These are phyloP conservation scores for Tetragonia tetragonoides DNA, from an alignment of 148 eudicot genomes.

Conservation along the genomic window DNA sequence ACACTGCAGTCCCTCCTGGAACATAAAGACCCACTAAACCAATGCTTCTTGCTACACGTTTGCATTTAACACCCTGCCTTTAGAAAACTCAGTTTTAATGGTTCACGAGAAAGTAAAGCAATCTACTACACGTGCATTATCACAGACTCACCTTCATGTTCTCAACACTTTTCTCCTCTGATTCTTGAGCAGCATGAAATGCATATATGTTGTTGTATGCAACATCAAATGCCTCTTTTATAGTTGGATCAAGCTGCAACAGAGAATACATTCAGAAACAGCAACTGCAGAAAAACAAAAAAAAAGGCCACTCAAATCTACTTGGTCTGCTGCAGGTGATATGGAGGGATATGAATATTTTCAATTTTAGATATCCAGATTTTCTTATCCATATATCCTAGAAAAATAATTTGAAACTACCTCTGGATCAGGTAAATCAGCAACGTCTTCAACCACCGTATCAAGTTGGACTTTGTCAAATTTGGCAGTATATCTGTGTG, in stretches of 20 bases:
- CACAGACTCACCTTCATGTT: constrained; percentile 69
- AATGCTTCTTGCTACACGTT: constrained; percentile 88
- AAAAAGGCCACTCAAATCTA: not conserved
- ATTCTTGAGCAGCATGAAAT: constrained; percentile 92
- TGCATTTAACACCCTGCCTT: constrained; percentile 94
- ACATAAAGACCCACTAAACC: constrained; percentile 95
- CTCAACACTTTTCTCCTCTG: constrained; percentile 68
- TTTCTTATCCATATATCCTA: not conserved
- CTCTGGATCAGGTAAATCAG: constrained; percentile 87
- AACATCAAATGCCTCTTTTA: constrained; percentile 96
- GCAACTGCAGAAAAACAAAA: not conserved
- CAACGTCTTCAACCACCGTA: constrained; percentile 63
- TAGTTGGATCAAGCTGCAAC: constrained; percentile 79
- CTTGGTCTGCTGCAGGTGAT: not conserved
- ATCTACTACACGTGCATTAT: not conserved
- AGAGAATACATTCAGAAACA: not conserved
- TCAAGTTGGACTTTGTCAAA: constrained; percentile 85
- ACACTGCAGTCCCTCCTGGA: constrained; percentile 98
- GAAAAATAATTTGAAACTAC: constrained; percentile 30
- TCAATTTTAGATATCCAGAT: not conserved
- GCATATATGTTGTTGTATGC: constrained; percentile 92
- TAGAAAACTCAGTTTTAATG: constrained; percentile 21
- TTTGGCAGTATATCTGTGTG: constrained; percentile 62
- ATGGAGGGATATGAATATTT: not conserved
- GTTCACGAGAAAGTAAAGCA: constrained; percentile 3